Conservation (phyloP, 2,329 filamentous ascomycete genomes). For the Amesomyces nigricolor region DNA sequence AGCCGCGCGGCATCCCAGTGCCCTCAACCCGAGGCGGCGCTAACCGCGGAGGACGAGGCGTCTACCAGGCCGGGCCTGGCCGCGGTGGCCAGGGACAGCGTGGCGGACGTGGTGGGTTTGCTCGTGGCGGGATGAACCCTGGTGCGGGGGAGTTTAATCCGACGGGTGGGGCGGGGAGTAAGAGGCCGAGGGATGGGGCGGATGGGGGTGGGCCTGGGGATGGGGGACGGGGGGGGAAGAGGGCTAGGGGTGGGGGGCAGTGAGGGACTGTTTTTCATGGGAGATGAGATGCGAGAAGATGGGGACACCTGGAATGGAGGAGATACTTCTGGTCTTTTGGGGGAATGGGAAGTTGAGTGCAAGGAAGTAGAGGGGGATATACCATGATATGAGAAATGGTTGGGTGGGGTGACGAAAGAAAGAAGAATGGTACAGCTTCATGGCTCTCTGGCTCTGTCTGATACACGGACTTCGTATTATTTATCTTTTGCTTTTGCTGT, state of each 20-base stretch:
- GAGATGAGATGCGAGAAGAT: not conserved
- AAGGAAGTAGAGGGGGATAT: not conserved
- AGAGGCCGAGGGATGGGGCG: constrained; percentile 23
- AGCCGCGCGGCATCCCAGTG: constrained; percentile 19
- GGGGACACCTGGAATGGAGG: too few species aligned
- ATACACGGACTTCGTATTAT: not conserved
- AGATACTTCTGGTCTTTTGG: not conserved
- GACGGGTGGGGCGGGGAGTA: constrained; percentile 19
- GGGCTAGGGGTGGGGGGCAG: constrained; percentile 21
- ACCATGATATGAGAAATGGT: not conserved
- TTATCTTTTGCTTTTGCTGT: not conserved
- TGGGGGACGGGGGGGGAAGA: constrained; percentile 20
- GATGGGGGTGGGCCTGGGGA: constrained; percentile 11
- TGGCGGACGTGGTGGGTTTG: constrained; percentile 21
- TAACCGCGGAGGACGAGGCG: constrained; percentile 16
- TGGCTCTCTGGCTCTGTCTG: not conserved
- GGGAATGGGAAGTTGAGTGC: not conserved
- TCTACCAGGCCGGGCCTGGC: constrained; percentile 19
- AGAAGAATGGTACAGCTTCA: constrained; percentile 2
- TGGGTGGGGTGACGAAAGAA: not conserved
- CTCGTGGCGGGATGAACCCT: constrained; percentile 23
- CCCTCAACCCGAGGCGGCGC: constrained; percentile 19
- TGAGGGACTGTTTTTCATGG: not conserved
- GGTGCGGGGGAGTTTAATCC: constrained; percentile 24
- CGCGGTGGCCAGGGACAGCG: constrained; percentile 24